Percentiles rank a stretch among this genome's conserved stretches.
Conservation (phyloP, 306 rosid species). For the Pyrus betulifolia region DNA sequence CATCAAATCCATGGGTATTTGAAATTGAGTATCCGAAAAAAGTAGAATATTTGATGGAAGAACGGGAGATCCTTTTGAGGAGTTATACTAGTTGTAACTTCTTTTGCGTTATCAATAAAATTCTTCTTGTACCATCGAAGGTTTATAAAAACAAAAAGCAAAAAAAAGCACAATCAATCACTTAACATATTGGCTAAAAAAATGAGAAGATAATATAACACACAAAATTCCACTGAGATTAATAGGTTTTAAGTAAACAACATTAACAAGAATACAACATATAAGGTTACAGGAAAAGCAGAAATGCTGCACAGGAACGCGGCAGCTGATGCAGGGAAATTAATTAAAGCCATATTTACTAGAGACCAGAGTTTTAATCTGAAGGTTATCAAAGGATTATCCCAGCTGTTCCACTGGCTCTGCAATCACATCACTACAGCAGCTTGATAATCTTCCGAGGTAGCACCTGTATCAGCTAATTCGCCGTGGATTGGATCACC, state of each 20-base stretch:
- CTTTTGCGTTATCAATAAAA: too few species aligned
- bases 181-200: too few species aligned
- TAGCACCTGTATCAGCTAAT: constrained; percentile 4
- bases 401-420: not conserved
- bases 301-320: not conserved
- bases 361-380: not conserved
- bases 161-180: too few species aligned
- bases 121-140: too few species aligned
- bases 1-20: too few species aligned
- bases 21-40: too few species aligned
- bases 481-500: not conserved
- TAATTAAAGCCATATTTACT: not conserved
- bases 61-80: too few species aligned
- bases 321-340: not conserved
- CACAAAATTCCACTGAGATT: not conserved
- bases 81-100: too few species aligned
- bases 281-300: too few species aligned
- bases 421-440: not conserved
- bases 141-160: too few species aligned
- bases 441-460: not conserved
- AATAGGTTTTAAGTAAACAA: not conserved
- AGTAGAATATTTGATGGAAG: too few species aligned
- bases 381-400: not conserved
- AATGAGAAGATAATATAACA: not conserved
- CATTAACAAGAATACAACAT: not conserved